Base-by-base conservation (phyloP, 192 early-diverging fungal species). In the Thamnidium elegans region DNA sequence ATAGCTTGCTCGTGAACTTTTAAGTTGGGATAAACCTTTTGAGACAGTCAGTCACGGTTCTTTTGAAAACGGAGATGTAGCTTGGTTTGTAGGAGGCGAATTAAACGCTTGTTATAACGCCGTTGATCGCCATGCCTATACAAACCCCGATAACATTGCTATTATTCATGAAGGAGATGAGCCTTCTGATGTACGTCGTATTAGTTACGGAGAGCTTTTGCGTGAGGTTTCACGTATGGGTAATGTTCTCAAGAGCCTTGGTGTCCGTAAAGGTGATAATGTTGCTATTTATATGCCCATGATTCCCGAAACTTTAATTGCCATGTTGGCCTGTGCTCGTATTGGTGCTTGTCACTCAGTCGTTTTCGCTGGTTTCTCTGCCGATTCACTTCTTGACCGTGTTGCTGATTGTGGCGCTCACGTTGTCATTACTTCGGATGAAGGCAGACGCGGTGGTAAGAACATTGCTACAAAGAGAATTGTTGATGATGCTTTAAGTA, bases 251-350 rank as follows among this genome's bases (percentile, higher is more conserved):
- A 86, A 82, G 72, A 81, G 87, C 68, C 86, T 86, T 52, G 92
- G 94, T 19, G 80, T 96, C 59, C 78, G 83, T 55, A 96, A 96
- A 80, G 95, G 95, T 46, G 93, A 98, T 75, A 90, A 86, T 11
- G 95, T 98, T 14, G 92, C 91, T 47, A 95, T 98, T 75, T 98
- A 98, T 77, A 92, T 98, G 91, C 95, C 94, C 48, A 95, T 95
- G 92, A 86, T 94, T 45, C 94, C 95, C 54, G 94, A 95, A 79
- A 94, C 95, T 34, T 84, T 88, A 1, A 81, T 92, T 50, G 86
- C 95, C 15, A 92, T 98, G 86, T 84, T 98, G 43, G 95, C 95
- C 50, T 98, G 95, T 72, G 93, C 95, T n/a, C 81, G 94, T 42
- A 89, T 98, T 39, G 94, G 95, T 51, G 84, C 90, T 14, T 77